Percentiles rank a stretch among this genome's conserved stretches.
Conservation (phyloP, 2,329 filamentous ascomycete species). For the Penicillium digitatum region DNA sequence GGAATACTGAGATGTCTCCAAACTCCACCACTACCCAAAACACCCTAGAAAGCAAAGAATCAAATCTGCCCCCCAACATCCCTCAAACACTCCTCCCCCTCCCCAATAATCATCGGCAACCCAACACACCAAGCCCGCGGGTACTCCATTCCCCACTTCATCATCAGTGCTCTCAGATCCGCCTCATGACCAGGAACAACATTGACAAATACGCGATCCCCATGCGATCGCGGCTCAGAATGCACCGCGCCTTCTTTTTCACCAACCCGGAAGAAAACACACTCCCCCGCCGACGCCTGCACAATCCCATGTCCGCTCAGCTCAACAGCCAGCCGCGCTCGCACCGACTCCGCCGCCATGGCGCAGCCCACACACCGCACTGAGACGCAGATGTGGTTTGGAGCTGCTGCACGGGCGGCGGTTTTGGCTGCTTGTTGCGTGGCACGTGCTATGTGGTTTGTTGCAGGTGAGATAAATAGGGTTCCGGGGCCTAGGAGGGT, state of each 20-base stretch:
- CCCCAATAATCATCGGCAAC: conserved; percentile 12
- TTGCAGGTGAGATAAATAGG: conserved; percentile 40
- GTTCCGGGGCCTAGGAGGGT: conserved; percentile 48
- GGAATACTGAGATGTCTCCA: not conserved
- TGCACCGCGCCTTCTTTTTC: conserved; percentile 33
- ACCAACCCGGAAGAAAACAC: conserved; percentile 45
- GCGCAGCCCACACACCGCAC: conserved; percentile 47
- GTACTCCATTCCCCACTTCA: conserved; percentile 32
- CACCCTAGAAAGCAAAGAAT: not conserved
- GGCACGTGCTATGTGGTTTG: conserved; percentile 33
- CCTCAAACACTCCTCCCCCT: conserved; percentile 9
- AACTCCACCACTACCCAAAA: not conserved
- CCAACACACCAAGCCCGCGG: conserved; percentile 25
- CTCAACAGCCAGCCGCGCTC: not conserved
- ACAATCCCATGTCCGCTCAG: not conserved
- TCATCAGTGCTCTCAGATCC: conserved; percentile 31
- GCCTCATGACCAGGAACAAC: conserved; percentile 34
- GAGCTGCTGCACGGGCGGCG: conserved; percentile 19
- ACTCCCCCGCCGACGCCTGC: conserved; percentile 30
- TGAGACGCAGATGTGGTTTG: conserved; percentile 41
- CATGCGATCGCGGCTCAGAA: conserved; percentile 28
- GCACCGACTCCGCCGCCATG: conserved; percentile 34
- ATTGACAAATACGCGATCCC: conserved; percentile 37
- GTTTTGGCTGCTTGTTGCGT: conserved; percentile 31
- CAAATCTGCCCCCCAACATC: conserved; percentile 13